Conservation (phyloP, 108 stramenopile genomes). For the Cyclostephanos invisitatus region DNA sequence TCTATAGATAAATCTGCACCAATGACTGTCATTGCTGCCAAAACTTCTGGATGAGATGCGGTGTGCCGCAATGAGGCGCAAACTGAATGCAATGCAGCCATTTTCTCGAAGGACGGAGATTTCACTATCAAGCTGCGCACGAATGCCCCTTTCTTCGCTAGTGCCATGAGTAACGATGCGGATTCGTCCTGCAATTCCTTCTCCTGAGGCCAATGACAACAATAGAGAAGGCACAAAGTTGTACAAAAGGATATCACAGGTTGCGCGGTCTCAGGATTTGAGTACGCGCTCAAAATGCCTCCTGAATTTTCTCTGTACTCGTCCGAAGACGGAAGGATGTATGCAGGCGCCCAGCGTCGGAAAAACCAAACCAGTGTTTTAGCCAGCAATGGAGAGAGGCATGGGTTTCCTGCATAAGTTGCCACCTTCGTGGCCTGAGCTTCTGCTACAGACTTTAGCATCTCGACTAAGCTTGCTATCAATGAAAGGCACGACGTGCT, state of each 20-base stretch:
- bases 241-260: conserved; percentile 67
- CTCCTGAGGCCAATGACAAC: conserved; percentile 88
- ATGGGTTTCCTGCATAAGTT: conserved; percentile 51
- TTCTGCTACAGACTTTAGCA: conserved; percentile 64
- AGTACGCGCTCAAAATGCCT: conserved; percentile 61
- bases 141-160: conserved; percentile 58
- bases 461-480: conserved; percentile 56
- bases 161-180: conserved; percentile 49
- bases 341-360: conserved; percentile 75
- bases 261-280: conserved; percentile 54
- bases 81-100: conserved; percentile 60
- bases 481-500: conserved; percentile 41
- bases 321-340: conserved; percentile 60
- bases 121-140: conserved; percentile 59
- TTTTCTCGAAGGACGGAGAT: conserved; percentile 64
- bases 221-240: conserved; percentile 75
- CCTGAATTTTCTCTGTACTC: conserved; percentile 53
- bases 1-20: conserved; percentile 44
- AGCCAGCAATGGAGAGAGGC: conserved; percentile 78
- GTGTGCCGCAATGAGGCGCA: conserved; percentile 73
- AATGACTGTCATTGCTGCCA: conserved; percentile 43
- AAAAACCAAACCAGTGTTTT: conserved; percentile 80
- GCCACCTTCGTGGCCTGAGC: conserved; percentile 70
- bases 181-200: conserved; percentile 69
- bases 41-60: conserved; percentile 51